Base-by-base conservation (phyloP, 305 asterid genomes). In the Salvia sclarea region DNA sequence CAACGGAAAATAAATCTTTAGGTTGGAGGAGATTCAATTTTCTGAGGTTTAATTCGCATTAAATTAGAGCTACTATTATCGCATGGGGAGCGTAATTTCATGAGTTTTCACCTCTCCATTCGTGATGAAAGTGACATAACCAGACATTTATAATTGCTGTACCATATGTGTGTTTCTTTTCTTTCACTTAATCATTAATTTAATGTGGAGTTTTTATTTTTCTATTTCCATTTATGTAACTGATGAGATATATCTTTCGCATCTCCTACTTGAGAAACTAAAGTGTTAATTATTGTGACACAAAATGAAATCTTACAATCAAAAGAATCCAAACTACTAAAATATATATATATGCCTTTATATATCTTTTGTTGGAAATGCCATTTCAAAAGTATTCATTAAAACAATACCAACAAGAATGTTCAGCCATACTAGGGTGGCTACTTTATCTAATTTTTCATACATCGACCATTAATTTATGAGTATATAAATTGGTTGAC, bases 31-130 rank as follows among this genome's bases (percentile, higher is more conserved):
- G 24, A 55, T 30, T 43, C 12, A 30, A 68, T 17, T 20, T 55
- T 13, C 4, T 10, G 52, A 16, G 31, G 20, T 8, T 58, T n/a
- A n/a, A n/a, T n/a, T 59, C 2, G 68, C 50, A 73, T 47, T 66
- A 50, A 74, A 62, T 62, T 67, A 50, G 61, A 66, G 62, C 16
- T 56, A 70, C 72, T 62, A 21, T 44, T 56, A 53, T 45, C 21
- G 75, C 76, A 76, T 64, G 76, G 37, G 55, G 80, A 76, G 80
- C 76, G 75, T 75, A 56, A 55, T 21, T 22, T 24, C 16, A 16
- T 21, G 56, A 16, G 49, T 10, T 33, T 9, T 56, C 60, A 49
- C 17, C 44, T 6, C 64, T 61, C 22, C 24, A 25, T 22, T 60
- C 55, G 24, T 66, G 66, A 50, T 40, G 75, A 35, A 30, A 49